These are phyloP conservation scores for Ramaria rubella DNA, from an alignment of 768 basidiomycete species.

Conservation along the genomic window DNA sequence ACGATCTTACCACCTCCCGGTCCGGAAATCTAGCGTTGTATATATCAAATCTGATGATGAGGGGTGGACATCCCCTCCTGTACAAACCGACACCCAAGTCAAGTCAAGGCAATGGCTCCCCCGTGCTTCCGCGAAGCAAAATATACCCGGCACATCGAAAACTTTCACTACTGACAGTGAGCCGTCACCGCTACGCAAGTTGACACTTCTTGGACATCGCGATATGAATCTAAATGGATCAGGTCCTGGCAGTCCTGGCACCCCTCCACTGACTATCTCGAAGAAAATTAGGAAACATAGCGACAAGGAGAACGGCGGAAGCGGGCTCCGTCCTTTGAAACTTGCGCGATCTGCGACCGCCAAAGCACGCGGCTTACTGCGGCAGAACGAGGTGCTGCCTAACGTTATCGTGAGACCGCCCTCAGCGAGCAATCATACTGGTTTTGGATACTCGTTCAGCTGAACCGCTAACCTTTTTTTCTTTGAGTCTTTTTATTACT, in stretches of 20 bases:
- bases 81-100: slow-evolving; percentile 21
- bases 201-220: slow-evolving; percentile 58
- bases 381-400: slow-evolving; percentile 51
- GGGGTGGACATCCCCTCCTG: slow-evolving; percentile 18
- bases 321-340: slow-evolving; percentile 37
- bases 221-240: slow-evolving; percentile 32
- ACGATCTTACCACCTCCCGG: slow-evolving; percentile 17
- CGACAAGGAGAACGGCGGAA: slow-evolving; percentile 31
- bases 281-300: slow-evolving; percentile 43
- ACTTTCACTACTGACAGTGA: neutral
- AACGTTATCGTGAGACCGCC: slow-evolving; percentile 58
- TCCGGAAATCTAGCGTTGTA: slow-evolving; percentile 52
- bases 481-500: neutral
- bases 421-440: slow-evolving; percentile 41
- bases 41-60: slow-evolving; percentile 57
- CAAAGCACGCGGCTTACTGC: slow-evolving; percentile 51
- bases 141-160: slow-evolving; percentile 4
- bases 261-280: slow-evolving; percentile 50
- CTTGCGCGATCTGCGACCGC: slow-evolving; percentile 58
- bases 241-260: slow-evolving; percentile 23
- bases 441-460: slow-evolving; percentile 40
- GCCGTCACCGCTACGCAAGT: slow-evolving; percentile 5
- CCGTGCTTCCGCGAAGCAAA: slow-evolving; percentile 3
- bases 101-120: neutral
- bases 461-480: slow-evolving; percentile 9